Conservation (phyloP, 2,329 filamentous ascomycete genomes). For the Aspergillus sp. region DNA sequence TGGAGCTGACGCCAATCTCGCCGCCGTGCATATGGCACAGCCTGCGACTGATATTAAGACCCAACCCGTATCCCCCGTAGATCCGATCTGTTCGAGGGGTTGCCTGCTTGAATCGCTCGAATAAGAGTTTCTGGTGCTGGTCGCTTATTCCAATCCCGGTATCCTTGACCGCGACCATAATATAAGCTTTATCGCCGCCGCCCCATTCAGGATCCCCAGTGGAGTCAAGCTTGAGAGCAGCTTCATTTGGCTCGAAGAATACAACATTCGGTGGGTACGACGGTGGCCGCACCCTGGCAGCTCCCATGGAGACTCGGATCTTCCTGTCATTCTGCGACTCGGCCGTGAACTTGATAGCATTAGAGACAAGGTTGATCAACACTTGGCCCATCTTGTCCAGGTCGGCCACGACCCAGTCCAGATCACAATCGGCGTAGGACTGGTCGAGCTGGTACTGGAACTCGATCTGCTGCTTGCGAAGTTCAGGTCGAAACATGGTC, state of each 20-base stretch:
- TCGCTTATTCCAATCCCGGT: slow-evolving; percentile 72
- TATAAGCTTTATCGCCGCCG: slow-evolving; percentile 58
- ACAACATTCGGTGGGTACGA: slow-evolving; percentile 38
- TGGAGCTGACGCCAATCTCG: slow-evolving; percentile 68
- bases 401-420: slow-evolving; percentile 70
- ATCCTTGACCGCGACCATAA: slow-evolving; percentile 73
- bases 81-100: slow-evolving; percentile 73
- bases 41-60: slow-evolving; percentile 74
- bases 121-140: slow-evolving; percentile 71
- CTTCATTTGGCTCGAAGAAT: slow-evolving; percentile 27
- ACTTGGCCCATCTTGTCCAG: slow-evolving; percentile 75
- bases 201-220: slow-evolving; percentile 54
- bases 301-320: slow-evolving; percentile 56
- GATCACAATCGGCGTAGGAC: slow-evolving; percentile 57
- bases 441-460: slow-evolving; percentile 64
- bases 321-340: slow-evolving; percentile 12
- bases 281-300: slow-evolving; percentile 48
- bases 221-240: slow-evolving; percentile 27
- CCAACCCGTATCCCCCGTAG: slow-evolving; percentile 76
- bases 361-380: slow-evolving; percentile 76
- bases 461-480: slow-evolving; percentile 67
- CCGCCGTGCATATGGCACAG: slow-evolving; percentile 80
- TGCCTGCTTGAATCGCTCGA: slow-evolving; percentile 77
- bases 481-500: slow-evolving; percentile 77
- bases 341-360: slow-evolving; percentile 78